A percentile compares a stretch with the other conserved stretches of the same genome.
phyloP scores from a whole-genome alignment of 257 asterid species.

The Paulownia fortunei region DNA sequence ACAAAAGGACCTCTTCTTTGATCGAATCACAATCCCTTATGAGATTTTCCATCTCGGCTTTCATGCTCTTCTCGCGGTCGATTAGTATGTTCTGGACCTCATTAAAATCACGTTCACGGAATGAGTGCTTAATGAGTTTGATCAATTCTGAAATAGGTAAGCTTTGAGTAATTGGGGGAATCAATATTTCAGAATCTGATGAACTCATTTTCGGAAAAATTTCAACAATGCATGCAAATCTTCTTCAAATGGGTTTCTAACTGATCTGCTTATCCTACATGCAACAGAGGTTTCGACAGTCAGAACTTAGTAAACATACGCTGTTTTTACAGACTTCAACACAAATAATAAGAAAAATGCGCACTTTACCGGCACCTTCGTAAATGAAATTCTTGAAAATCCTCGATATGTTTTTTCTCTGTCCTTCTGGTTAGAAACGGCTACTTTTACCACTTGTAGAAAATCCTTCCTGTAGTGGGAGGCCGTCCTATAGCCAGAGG shows the following conservation, averaged over 20 bases:
- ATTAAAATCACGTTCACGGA: constrained; percentile 30
- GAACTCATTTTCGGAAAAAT: constrained; percentile 20
- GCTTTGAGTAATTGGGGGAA: background rate
- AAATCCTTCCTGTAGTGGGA: too few relatives aligned
- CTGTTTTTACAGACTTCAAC: background rate
- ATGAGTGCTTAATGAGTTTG: constrained; percentile 22
- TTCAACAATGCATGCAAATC: background rate
- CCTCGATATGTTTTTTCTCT: too few relatives aligned
- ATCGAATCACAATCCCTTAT: constrained; percentile 12
- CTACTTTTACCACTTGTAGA: too few relatives aligned
- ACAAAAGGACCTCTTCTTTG: constrained; percentile 23
- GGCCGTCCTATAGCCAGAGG: too few relatives aligned
- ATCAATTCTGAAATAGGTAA: constrained; percentile 43
- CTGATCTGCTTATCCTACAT: background rate
- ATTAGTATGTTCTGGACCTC: constrained; percentile 35
- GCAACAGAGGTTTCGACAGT: background rate
- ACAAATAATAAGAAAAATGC: background rate
- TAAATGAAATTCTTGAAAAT: background rate
- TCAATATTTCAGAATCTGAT: background rate
- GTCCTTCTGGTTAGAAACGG: too few relatives aligned
- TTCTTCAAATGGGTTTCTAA: background rate
- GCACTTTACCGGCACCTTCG: background rate
- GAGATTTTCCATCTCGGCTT: constrained; percentile 36
- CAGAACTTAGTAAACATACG: background rate
- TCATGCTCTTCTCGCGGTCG: constrained; percentile 36